phyloP scores from a whole-genome alignment of 83 land plant genomes.

The Picea engelmannii region DNA sequence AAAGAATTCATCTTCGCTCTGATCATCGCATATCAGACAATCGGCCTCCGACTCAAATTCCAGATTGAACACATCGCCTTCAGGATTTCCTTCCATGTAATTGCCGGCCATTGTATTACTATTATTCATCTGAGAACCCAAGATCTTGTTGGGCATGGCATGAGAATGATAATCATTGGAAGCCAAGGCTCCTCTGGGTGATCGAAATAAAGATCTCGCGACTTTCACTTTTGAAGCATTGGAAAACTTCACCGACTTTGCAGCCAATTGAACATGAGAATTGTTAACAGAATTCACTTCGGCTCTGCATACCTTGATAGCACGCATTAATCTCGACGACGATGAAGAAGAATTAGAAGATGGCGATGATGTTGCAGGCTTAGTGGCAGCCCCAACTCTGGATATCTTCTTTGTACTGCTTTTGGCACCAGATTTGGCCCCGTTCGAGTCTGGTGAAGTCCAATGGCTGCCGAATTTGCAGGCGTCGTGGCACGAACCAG shows the following conservation, averaged over 20 bases:
- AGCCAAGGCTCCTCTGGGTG: background rate
- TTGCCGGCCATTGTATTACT: background rate
- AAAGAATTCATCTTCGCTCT: constrained; percentile 10
- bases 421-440: background rate
- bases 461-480: background rate
- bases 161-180: too few relatives aligned
- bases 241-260: background rate
- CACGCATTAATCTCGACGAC: too few relatives aligned
- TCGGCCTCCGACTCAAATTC: background rate
- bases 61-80: background rate
- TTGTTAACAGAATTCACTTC: background rate
- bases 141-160: background rate
- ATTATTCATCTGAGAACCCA: background rate
- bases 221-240: background rate
- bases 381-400: too few relatives aligned
- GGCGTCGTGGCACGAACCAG: constrained; percentile 11
- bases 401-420: background rate
- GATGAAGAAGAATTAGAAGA: background rate
- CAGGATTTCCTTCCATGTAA: background rate
- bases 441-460: background rate
- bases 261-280: too few relatives aligned
- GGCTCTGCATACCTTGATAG: background rate
- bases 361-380: too few relatives aligned
- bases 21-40: background rate
- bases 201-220: background rate